Evolutionary conservation across 1,284 basidiomycete species (phyloP).

Genomic region (Pascua sp.): DNA sequence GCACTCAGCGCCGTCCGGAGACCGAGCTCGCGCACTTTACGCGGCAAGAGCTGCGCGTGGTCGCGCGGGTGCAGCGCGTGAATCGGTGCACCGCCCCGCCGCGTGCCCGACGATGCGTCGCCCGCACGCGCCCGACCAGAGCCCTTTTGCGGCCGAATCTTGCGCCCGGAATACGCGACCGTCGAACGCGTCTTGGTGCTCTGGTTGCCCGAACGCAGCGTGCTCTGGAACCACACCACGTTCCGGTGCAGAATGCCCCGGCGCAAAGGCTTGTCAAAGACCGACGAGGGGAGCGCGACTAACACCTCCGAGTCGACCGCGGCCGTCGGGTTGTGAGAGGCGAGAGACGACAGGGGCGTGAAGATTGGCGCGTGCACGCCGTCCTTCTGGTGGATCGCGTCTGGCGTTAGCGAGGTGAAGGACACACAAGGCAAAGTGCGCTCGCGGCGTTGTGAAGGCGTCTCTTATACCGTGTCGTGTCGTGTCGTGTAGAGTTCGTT

Average conservation of each 20-base stretch:
- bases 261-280: slow-evolving; percentile 83
- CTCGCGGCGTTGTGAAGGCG: neutral
- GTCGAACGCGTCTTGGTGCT: slow-evolving; percentile 84
- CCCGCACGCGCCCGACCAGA: slow-evolving; percentile 85
- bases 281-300: slow-evolving; percentile 40
- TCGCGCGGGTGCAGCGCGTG: slow-evolving; percentile 87
- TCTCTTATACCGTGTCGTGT: neutral
- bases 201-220: slow-evolving; percentile 63
- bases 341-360: slow-evolving; percentile 43
- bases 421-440: no score
- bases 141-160: slow-evolving; percentile 90
- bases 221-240: slow-evolving; percentile 82
- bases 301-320: slow-evolving; percentile 18
- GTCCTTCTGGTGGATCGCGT: slow-evolving; percentile 9
- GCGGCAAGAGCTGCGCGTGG: slow-evolving; percentile 82
- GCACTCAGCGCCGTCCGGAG: slow-evolving; percentile 81
- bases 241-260: slow-evolving; percentile 91
- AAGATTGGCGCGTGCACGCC: slow-evolving; percentile 27
- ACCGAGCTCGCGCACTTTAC: slow-evolving; percentile 89
- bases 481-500: no score
- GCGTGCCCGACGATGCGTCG: slow-evolving; percentile 80
- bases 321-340: slow-evolving; percentile 33
- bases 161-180: slow-evolving; percentile 80
- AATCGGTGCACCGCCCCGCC: slow-evolving; percentile 85
- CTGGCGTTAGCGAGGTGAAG: slow-evolving; percentile 6